phyloP scores from a whole-genome alignment of 345 rosid genomes.

The Sonneratia alba region DNA sequence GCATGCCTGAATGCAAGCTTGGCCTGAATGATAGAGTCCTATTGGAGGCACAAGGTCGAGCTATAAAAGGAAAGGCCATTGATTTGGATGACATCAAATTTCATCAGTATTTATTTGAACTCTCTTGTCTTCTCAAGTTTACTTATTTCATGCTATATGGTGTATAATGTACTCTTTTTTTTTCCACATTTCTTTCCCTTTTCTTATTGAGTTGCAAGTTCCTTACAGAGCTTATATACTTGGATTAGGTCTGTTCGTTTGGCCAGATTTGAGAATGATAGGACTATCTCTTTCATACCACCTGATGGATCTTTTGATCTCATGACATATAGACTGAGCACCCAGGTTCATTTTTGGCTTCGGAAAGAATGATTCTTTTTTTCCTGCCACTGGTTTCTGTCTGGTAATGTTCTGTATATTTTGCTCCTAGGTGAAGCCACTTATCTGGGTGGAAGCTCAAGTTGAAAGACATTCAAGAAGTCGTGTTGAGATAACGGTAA shows the following conservation, averaged over 20 bases:
- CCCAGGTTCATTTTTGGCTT: slow-evolving; percentile 52
- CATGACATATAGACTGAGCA: slow-evolving; percentile 94
- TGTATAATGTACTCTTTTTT: background rate
- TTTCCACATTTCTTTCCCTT: background rate
- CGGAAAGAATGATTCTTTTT: background rate
- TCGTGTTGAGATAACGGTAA: slow-evolving; percentile 78
- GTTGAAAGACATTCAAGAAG: slow-evolving; percentile 91
- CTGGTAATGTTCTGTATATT: background rate
- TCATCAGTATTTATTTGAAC: slow-evolving; percentile 57
- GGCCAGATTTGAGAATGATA: slow-evolving; percentile 93
- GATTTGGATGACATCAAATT: slow-evolving; percentile 97
- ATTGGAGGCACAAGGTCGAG: slow-evolving; percentile 90
- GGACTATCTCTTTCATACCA: slow-evolving; percentile 92
- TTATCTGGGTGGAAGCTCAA: slow-evolving; percentile 92
- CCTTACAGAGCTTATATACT: slow-evolving; percentile 6
- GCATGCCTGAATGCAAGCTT: slow-evolving; percentile 98
- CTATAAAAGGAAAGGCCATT: slow-evolving; percentile 91
- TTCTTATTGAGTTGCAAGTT: background rate
- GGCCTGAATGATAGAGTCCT: slow-evolving; percentile 91
- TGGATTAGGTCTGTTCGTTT: slow-evolving; percentile 76
- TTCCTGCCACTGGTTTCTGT: background rate
- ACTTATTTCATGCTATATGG: background rate
- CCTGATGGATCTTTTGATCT: slow-evolving; percentile 98
- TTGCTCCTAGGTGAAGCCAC: slow-evolving; percentile 67
- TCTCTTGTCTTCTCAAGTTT: slow-evolving; percentile 8